These are phyloP conservation scores for Neotropicomus parvogracilis DNA, from an alignment of 1,284 basidiomycete species.

Conservation along the genomic window DNA sequence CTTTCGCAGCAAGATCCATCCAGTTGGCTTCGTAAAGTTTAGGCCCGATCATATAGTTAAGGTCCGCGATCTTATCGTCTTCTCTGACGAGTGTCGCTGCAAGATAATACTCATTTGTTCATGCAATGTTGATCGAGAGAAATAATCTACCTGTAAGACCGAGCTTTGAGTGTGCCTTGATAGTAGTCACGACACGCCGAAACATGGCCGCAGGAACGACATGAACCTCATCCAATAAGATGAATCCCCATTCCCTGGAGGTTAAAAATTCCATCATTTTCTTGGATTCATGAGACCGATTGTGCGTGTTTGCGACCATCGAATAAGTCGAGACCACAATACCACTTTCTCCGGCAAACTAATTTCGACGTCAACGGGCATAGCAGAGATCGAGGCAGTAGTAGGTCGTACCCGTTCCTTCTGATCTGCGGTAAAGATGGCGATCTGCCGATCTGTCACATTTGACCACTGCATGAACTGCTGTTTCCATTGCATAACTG, in stretches of 20 bases:
- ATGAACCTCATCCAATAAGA: slow-evolving; percentile 94
- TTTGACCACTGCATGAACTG: slow-evolving; percentile 98
- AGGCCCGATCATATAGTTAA: slow-evolving; percentile 99
- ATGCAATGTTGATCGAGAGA: not conserved
- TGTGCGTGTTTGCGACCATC: slow-evolving; percentile 96
- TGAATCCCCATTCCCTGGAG: slow-evolving; percentile 93
- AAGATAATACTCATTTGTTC: slow-evolving; percentile 11
- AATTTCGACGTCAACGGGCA: slow-evolving; percentile 5
- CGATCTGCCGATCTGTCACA: slow-evolving; percentile 91
- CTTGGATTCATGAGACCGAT: slow-evolving; percentile 93
- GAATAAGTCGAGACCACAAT: slow-evolving; percentile 98
- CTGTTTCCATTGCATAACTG: slow-evolving; percentile 97
- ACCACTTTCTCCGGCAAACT: slow-evolving; percentile 92
- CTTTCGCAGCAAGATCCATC: slow-evolving; percentile 99
- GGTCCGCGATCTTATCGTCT: slow-evolving; percentile 98
- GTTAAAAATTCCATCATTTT: slow-evolving; percentile 99
- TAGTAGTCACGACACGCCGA: slow-evolving; percentile 90
- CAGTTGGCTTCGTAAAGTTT: slow-evolving; percentile 99
- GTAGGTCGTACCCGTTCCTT: slow-evolving; percentile 82
- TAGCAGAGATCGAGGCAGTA: not conserved
- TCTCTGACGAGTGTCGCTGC: slow-evolving; percentile 95
- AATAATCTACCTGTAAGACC: slow-evolving; percentile 75
- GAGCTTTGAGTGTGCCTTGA: slow-evolving; percentile 96
- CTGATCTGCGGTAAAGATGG: slow-evolving; percentile 93
- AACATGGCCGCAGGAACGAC: slow-evolving; percentile 98